phyloP scores from a whole-genome alignment of 2,329 filamentous ascomycete species.

The Calcarisporium arbuscula region DNA sequence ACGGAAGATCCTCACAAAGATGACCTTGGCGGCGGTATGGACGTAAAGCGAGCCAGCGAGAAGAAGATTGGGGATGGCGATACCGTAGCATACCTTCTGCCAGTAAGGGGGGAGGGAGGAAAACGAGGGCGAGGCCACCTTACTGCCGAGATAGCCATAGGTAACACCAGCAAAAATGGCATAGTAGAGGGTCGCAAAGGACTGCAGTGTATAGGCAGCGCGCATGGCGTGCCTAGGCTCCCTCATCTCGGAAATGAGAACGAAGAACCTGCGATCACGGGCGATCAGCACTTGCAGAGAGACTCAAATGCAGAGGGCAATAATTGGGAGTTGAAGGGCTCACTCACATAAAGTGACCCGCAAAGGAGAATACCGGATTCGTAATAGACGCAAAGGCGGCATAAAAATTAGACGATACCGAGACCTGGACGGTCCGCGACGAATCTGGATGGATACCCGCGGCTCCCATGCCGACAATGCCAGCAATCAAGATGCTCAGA shows the following conservation, averaged over 20 bases:
- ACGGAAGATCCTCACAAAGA: slow-evolving; percentile 44
- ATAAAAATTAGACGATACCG: slow-evolving; percentile 24
- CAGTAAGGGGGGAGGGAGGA: slow-evolving; percentile 37
- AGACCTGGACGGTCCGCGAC: slow-evolving; percentile 29
- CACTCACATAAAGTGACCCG: slow-evolving; percentile 41
- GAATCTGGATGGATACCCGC: slow-evolving; percentile 35
- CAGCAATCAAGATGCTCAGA: slow-evolving; percentile 41
- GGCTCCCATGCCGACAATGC: slow-evolving; percentile 43
- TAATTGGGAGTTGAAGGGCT: too few relatives aligned
- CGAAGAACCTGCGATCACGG: slow-evolving; percentile 43
- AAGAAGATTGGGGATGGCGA: slow-evolving; percentile 43
- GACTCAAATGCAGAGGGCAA: too few relatives aligned
- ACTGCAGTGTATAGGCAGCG: slow-evolving; percentile 42
- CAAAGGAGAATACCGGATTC: slow-evolving; percentile 47
- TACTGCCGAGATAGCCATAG: slow-evolving; percentile 42
- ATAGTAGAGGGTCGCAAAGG: slow-evolving; percentile 44
- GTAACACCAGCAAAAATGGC: slow-evolving; percentile 42
- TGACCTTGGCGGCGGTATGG: slow-evolving; percentile 44
- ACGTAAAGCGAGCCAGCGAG: slow-evolving; percentile 43
- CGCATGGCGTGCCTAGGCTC: slow-evolving; percentile 44
- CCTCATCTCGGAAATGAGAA: slow-evolving; percentile 47
- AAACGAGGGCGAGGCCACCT: slow-evolving; percentile 40
- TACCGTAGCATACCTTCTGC: slow-evolving; percentile 43
- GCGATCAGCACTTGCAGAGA: too few relatives aligned
- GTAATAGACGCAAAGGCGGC: slow-evolving; percentile 25